These are phyloP conservation scores for Drechslerella dactyloides DNA, from an alignment of 2,329 filamentous ascomycete genomes.

Conservation along the genomic window DNA sequence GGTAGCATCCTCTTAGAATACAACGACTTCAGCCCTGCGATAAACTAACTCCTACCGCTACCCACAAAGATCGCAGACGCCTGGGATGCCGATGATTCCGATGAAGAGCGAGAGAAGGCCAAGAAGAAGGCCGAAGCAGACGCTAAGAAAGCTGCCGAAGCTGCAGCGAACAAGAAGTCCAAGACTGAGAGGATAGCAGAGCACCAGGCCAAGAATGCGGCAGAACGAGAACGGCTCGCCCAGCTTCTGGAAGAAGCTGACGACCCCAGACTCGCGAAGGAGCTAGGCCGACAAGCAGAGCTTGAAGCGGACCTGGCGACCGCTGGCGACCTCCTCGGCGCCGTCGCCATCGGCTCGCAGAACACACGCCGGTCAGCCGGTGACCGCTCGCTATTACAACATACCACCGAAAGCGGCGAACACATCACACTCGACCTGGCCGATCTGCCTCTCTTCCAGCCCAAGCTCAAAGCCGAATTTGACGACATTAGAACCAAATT, in stretches of 20 bases:
- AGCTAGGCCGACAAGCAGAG: constrained; percentile 76
- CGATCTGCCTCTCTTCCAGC: constrained; percentile 83
- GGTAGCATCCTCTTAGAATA: constrained; percentile 61
- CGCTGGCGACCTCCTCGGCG: constrained; percentile 87
- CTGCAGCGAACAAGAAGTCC: constrained; percentile 87
- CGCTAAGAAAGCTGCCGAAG: constrained; percentile 85
- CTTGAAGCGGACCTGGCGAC: constrained; percentile 87
- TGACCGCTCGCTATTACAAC: constrained; percentile 61
- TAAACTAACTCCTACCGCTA: not conserved
- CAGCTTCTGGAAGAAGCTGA: constrained; percentile 61
- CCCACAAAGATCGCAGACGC: constrained; percentile 79
- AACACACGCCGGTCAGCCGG: constrained; percentile 71
- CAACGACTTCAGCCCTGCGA: constrained; percentile 28
- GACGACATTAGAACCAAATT: constrained; percentile 77
- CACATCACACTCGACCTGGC: constrained; percentile 73
- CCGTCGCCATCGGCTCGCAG: constrained; percentile 66
- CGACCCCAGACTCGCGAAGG: constrained; percentile 74
- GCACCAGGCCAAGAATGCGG: constrained; percentile 63
- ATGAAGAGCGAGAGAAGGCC: constrained; percentile 93
- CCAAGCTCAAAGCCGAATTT: constrained; percentile 85
- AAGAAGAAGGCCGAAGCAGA: constrained; percentile 85
- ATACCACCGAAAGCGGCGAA: constrained; percentile 67
- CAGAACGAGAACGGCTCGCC: constrained; percentile 65
- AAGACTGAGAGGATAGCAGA: constrained; percentile 81
- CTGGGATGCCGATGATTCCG: constrained; percentile 97